Evolutionary conservation across 2,329 filamentous ascomycete genomes (phyloP).

Genomic region (Fusarium oligoseptatum): DNA sequence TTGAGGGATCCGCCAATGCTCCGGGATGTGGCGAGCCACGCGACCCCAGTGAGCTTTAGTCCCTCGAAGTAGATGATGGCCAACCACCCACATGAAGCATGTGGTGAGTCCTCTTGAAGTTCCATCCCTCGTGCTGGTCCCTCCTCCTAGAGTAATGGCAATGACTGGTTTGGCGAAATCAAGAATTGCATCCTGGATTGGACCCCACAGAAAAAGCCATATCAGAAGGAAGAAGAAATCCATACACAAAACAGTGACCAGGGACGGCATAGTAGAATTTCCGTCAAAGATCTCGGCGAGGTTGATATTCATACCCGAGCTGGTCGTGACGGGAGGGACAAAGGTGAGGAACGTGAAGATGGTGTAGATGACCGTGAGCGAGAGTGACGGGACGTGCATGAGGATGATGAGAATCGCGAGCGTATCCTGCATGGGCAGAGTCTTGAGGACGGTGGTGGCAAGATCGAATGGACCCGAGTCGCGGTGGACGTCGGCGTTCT

Average conservation of each 20-base stretch:
- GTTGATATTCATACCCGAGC: slow-evolving; percentile 83
- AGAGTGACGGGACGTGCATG: slow-evolving; percentile 89
- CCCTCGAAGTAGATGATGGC: slow-evolving; percentile 65
- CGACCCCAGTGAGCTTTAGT: slow-evolving; percentile 64
- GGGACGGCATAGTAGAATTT: slow-evolving; percentile 85
- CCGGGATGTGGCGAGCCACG: slow-evolving; percentile 60
- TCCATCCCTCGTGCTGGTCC: slow-evolving; percentile 76
- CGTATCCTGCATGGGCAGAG: slow-evolving; percentile 92
- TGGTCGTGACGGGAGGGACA: slow-evolving; percentile 84
- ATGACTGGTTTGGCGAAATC: slow-evolving; percentile 95
- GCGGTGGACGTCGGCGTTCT: slow-evolving; percentile 76
- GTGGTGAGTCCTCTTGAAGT: slow-evolving; percentile 79
- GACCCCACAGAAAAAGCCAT: slow-evolving; percentile 90
- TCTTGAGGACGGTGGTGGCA: slow-evolving; percentile 87
- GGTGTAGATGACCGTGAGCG: slow-evolving; percentile 89
- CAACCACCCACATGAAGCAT: slow-evolving; percentile 76
- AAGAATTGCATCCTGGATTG: slow-evolving; percentile 87
- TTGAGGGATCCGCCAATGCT: slow-evolving; percentile 60
- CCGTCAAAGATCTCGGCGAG: slow-evolving; percentile 93
- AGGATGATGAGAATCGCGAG: slow-evolving; percentile 97
- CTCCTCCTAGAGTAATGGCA: slow-evolving; percentile 88
- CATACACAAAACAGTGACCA: slow-evolving; percentile 86
- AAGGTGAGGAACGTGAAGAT: slow-evolving; percentile 95
- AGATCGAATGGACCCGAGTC: slow-evolving; percentile 81
- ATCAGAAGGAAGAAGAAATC: slow-evolving; percentile 86